These are phyloP conservation scores for Volvox reticuliferus DNA, from an alignment of 139 green algal species.

Conservation along the genomic window DNA sequence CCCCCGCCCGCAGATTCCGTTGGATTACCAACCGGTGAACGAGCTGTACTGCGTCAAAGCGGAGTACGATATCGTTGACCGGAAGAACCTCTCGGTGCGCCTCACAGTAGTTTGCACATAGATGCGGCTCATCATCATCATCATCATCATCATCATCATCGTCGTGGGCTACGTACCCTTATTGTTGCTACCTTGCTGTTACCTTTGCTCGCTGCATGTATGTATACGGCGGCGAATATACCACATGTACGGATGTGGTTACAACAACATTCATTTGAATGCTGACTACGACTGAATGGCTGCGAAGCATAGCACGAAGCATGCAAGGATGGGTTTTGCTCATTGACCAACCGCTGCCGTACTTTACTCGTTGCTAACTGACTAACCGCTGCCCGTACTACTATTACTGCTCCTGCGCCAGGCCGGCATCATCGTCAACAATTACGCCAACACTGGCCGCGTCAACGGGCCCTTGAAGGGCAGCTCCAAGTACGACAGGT, in stretches of 20 bases:
- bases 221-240: too few species aligned
- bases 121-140: not conserved
- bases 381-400: too few species aligned
- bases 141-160: too few species aligned
- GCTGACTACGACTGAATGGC: too few species aligned
- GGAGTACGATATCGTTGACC: slow-evolving; percentile 44
- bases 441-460: slow-evolving; percentile 53
- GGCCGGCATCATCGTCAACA: slow-evolving; percentile 52
- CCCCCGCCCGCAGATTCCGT: slow-evolving; percentile 34
- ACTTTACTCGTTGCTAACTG: not conserved
- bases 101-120: not conserved
- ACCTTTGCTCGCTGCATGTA: too few species aligned
- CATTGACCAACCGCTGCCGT: not conserved
- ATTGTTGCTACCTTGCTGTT: not conserved
- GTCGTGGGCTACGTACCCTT: not conserved
- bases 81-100: slow-evolving; percentile 30
- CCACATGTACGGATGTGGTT: too few species aligned
- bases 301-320: too few species aligned
- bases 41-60: slow-evolving; percentile 52
- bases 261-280: too few species aligned
- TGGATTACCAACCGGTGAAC: slow-evolving; percentile 45
- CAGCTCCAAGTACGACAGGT: slow-evolving; percentile 39
- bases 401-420: not conserved
- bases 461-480: slow-evolving; percentile 46
- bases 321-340: not conserved